A percentile compares a stretch with the other conserved stretches of the same genome.
phyloP scores from a whole-genome alignment of 2,329 filamentous ascomycete species.

The Camillea tinctor region DNA sequence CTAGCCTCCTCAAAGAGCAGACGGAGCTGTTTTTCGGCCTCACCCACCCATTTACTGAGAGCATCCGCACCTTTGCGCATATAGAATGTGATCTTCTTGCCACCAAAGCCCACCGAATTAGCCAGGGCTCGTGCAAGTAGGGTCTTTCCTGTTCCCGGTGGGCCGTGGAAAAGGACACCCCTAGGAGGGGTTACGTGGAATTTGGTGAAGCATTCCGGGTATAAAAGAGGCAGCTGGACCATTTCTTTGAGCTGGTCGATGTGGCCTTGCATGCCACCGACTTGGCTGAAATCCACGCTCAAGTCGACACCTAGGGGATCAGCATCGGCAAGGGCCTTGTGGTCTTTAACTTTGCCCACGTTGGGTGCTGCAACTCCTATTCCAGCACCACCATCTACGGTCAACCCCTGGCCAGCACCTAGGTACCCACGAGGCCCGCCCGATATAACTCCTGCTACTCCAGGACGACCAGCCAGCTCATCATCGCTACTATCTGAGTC shows the following conservation, averaged over 20 bases:
- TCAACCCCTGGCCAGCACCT: slow-evolving; percentile 37
- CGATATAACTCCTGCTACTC: slow-evolving; percentile 56
- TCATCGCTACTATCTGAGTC: slow-evolving; percentile 98
- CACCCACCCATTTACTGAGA: slow-evolving; percentile 97
- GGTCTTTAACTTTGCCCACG: slow-evolving; percentile 90
- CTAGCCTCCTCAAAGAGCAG: slow-evolving; percentile 93
- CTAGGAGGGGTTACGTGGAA: slow-evolving; percentile 93
- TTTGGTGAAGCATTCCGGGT: slow-evolving; percentile 87
- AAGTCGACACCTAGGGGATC: slow-evolving; percentile 92
- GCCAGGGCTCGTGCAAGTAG: slow-evolving; percentile 91
- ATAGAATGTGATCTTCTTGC: slow-evolving; percentile 96
- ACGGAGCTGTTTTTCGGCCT: slow-evolving; percentile 92
- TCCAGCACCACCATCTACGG: slow-evolving; percentile 40
- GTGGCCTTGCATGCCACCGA: slow-evolving; percentile 88
- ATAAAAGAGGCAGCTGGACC: slow-evolving; percentile 90
- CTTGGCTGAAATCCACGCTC: slow-evolving; percentile 89
- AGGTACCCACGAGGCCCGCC: slow-evolving; percentile 47
- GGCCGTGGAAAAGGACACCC: slow-evolving; percentile 94
- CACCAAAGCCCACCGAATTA: slow-evolving; percentile 83
- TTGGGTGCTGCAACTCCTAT: slow-evolving; percentile 61
- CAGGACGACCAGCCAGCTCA: slow-evolving; percentile 68
- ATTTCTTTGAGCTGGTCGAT: slow-evolving; percentile 99
- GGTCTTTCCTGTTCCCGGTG: slow-evolving; percentile 96
- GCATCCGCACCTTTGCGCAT: slow-evolving; percentile 99
- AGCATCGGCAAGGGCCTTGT: slow-evolving; percentile 86